A percentile compares a stretch with the other conserved stretches of the same genome.
Conservation (phyloP, 1,139 yeast species). For the Ogataea hybrid region DNA sequence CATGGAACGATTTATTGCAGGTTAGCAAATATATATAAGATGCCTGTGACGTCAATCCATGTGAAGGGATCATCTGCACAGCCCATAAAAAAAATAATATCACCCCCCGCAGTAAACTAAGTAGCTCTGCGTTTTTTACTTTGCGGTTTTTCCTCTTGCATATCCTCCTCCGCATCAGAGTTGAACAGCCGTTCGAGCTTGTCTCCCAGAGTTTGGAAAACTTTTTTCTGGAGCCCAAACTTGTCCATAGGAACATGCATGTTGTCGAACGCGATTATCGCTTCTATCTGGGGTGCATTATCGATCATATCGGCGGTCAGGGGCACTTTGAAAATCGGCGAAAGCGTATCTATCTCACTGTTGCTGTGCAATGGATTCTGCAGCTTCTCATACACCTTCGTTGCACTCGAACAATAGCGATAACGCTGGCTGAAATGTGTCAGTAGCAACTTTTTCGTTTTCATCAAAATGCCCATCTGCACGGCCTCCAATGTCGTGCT, state of each 20-base stretch:
- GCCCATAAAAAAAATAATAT: conserved; percentile 1
- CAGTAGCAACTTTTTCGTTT: conserved; percentile 64
- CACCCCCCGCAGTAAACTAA: background rate
- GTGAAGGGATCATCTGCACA: conserved; percentile 1
- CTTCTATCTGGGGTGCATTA: conserved; percentile 23
- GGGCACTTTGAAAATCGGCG: conserved; percentile 21
- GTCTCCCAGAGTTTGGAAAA: conserved; percentile 26
- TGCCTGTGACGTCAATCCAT: conserved; percentile 4
- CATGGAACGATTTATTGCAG: background rate
- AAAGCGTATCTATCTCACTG: conserved; percentile 20
- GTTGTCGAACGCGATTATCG: conserved; percentile 60
- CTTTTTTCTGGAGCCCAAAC: conserved; percentile 34
- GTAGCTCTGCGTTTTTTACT: conserved; percentile 9
- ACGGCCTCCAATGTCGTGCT: conserved; percentile 92
- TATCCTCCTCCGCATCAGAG: conserved; percentile 6
- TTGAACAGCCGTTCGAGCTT: conserved; percentile 21
- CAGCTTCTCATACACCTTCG: conserved; percentile 28
- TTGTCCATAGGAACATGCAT: conserved; percentile 48
- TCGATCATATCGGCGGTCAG: conserved; percentile 9
- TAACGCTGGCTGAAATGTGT: conserved; percentile 95
- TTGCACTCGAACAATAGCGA: conserved; percentile 58
- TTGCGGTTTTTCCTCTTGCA: conserved; percentile 1
- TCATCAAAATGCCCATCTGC: conserved; percentile 65
- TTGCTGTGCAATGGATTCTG: conserved; percentile 17
- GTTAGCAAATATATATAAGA: conserved; percentile 1